Percentiles rank a stretch among this genome's conserved stretches.
phyloP scores from a whole-genome alignment of 2,329 filamentous ascomycete species.

The Aspergillus neoniger region DNA sequence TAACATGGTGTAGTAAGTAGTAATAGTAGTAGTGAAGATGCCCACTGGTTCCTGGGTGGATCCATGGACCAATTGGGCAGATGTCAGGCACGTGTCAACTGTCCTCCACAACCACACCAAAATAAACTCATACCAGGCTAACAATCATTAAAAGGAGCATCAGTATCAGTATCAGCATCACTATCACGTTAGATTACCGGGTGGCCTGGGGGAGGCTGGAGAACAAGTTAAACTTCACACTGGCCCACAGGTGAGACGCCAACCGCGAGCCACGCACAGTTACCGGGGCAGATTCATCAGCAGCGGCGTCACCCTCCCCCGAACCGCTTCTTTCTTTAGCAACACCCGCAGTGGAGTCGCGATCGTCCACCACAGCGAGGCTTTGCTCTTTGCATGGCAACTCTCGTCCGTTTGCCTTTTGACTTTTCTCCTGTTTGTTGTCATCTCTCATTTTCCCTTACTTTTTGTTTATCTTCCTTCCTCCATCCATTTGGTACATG shows the following conservation, averaged over 20 bases:
- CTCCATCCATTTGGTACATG: background rate
- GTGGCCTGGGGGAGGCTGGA: background rate
- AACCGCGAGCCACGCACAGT: background rate
- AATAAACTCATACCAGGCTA: no score
- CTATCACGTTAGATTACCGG: background rate
- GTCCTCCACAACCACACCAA: no score
- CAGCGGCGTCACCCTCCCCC: conserved; percentile 4
- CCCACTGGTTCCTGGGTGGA: no score
- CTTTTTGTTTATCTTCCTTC: background rate
- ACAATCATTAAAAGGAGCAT: no score
- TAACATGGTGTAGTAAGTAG: no score
- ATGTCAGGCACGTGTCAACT: no score
- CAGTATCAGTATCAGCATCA: background rate
- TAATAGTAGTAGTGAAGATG: no score
- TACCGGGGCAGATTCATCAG: conserved; percentile 4
- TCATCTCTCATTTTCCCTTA: background rate
- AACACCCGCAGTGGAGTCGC: conserved; percentile 22
- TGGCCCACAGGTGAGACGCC: background rate
- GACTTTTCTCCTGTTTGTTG: conserved; percentile 6
- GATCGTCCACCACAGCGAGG: conserved; percentile 18
- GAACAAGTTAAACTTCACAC: background rate
- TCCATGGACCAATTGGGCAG: no score
- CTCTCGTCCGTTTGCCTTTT: background rate
- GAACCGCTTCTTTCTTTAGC: conserved; percentile 24
- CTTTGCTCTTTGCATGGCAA: conserved; percentile 12